Conservation (phyloP, 2,329 filamentous ascomycete genomes). For the Colletotrichum sp. region DNA sequence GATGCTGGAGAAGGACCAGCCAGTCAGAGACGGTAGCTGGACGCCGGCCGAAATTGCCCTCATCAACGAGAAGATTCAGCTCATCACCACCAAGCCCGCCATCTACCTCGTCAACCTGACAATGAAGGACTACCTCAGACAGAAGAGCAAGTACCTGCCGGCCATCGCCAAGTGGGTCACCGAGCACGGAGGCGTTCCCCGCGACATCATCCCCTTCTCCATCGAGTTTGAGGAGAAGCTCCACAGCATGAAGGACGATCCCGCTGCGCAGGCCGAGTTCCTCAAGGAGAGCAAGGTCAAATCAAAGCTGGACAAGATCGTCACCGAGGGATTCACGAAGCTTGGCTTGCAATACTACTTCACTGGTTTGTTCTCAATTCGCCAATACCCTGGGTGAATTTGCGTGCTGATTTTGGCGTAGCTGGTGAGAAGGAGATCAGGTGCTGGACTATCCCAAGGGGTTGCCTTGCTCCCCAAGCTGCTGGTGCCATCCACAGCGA, state of each 20-base stretch:
- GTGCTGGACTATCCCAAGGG: slow-evolving; percentile 46
- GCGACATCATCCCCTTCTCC: slow-evolving; percentile 49
- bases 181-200: slow-evolving; percentile 44
- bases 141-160: slow-evolving; percentile 51
- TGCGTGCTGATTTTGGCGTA: background rate
- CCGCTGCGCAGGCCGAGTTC: slow-evolving; percentile 36
- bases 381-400: background rate
- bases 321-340: slow-evolving; percentile 49
- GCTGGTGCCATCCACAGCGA: slow-evolving; percentile 47
- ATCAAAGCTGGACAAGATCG: slow-evolving; percentile 45
- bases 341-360: slow-evolving; percentile 51
- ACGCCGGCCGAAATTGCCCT: slow-evolving; percentile 46
- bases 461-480: slow-evolving; percentile 44
- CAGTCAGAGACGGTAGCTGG: slow-evolving; percentile 47
- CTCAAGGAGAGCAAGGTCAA: slow-evolving; percentile 46
- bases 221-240: slow-evolving; percentile 52
- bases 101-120: slow-evolving; percentile 52
- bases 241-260: slow-evolving; percentile 41
- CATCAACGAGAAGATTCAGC: slow-evolving; percentile 51
- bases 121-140: slow-evolving; percentile 52
- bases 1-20: slow-evolving; percentile 44
- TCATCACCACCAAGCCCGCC: slow-evolving; percentile 50
- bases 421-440: slow-evolving; percentile 51
- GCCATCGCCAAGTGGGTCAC: slow-evolving; percentile 50
- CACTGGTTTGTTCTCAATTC: slow-evolving; percentile 31